phyloP scores from a whole-genome alignment of 1,139 yeast species.

The Meyerozyma smithsonii region DNA sequence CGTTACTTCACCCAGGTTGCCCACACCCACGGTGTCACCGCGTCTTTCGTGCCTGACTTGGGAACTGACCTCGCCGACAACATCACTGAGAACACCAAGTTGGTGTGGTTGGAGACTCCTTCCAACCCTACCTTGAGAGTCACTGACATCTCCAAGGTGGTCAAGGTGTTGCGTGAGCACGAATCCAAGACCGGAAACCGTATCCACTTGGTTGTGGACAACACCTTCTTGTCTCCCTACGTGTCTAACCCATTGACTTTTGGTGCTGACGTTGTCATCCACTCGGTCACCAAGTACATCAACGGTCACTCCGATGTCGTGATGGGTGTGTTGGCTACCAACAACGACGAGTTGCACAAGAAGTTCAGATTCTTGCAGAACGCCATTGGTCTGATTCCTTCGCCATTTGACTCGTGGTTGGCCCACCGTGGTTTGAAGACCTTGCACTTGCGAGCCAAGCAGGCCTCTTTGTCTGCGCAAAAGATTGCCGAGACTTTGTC shows the following conservation, averaged over 20 bases:
- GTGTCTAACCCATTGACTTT: constrained; percentile 75
- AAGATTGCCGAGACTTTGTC: constrained; percentile 67
- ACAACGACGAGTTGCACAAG: constrained; percentile 56
- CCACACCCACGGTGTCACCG: constrained; percentile 68
- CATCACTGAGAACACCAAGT: constrained; percentile 57
- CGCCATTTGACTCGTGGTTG: constrained; percentile 89
- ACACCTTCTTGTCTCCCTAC: constrained; percentile 93
- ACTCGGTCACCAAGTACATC: constrained; percentile 86
- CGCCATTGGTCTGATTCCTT: constrained; percentile 86
- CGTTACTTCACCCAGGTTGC: constrained; percentile 88
- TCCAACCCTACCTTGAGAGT: constrained; percentile 81
- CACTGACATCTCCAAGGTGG: constrained; percentile 65
- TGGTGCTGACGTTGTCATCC: constrained; percentile 87
- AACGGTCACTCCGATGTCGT: constrained; percentile 94
- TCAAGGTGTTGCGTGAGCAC: constrained; percentile 44
- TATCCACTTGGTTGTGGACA: constrained; percentile 75
- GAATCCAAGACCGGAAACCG: constrained; percentile 43
- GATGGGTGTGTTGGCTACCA: constrained; percentile 78
- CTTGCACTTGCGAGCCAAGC: constrained; percentile 72
- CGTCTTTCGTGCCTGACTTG: constrained; percentile 64
- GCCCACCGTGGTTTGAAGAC: constrained; percentile 92
- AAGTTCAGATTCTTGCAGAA: constrained; percentile 74
- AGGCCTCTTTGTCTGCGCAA: constrained; percentile 63
- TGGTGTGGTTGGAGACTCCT: constrained; percentile 90
- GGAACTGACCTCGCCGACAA: constrained; percentile 52